Conservation (phyloP, 805 yeast genomes). For the Hanseniaspora hatyaiensis region DNA sequence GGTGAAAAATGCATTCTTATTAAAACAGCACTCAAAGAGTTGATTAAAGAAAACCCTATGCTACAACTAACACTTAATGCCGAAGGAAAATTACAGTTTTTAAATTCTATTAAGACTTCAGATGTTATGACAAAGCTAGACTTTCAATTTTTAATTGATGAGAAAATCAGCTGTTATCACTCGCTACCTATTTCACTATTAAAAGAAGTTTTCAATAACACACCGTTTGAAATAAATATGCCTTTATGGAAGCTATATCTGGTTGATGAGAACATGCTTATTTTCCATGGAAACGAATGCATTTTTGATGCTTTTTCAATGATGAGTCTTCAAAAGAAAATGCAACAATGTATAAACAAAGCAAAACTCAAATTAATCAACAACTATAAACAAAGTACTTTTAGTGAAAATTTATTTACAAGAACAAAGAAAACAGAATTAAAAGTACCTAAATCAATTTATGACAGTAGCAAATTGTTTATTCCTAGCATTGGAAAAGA, state of each 20-base stretch:
- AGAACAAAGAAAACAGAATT: slow-evolving; percentile 1
- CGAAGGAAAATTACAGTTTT: slow-evolving; percentile 21
- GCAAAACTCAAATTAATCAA: background rate
- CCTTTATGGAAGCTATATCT: slow-evolving; percentile 26
- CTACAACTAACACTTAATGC: slow-evolving; percentile 23
- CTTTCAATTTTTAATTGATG: slow-evolving; percentile 23
- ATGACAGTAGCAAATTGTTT: slow-evolving; percentile 23
- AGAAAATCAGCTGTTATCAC: slow-evolving; percentile 23
- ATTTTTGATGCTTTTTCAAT: slow-evolving; percentile 27
- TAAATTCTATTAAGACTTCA: slow-evolving; percentile 19
- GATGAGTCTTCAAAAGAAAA: slow-evolving; percentile 24
- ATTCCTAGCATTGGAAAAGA: slow-evolving; percentile 24
- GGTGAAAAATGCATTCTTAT: slow-evolving; percentile 17
- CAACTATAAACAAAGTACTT: too few species aligned
- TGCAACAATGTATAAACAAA: slow-evolving; percentile 20
- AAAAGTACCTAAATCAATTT: slow-evolving; percentile 23
- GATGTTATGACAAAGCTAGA: slow-evolving; percentile 24
- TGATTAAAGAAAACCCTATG: slow-evolving; percentile 23
- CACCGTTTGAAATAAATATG: slow-evolving; percentile 21
- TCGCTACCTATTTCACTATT: slow-evolving; percentile 26
- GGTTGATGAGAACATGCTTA: slow-evolving; percentile 23
- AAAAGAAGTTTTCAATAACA: slow-evolving; percentile 24
- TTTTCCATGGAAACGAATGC: slow-evolving; percentile 27
- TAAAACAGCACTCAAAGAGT: slow-evolving; percentile 20
- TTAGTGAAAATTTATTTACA: slow-evolving; percentile 9